Evolutionary conservation across 768 basidiomycete genomes (phyloP).

Genomic region (Infundibulicybe gibba): DNA sequence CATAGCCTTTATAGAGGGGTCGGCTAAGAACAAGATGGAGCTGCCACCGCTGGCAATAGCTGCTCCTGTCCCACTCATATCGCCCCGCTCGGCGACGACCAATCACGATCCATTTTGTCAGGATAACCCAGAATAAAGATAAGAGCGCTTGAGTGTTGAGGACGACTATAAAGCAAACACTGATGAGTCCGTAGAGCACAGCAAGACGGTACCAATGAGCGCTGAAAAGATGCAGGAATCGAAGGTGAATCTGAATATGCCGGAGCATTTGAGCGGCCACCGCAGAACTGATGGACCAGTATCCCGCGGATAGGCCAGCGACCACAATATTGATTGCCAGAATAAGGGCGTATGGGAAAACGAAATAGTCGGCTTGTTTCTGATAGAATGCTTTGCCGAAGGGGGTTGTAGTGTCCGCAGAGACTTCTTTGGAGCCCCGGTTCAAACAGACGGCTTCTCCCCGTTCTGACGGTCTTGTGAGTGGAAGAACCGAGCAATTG

Average conservation of each 20-base stretch:
- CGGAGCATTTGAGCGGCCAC: conserved; percentile 32
- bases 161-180: conserved; percentile 31
- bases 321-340: conserved; percentile 33
- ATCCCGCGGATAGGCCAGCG: conserved; percentile 31
- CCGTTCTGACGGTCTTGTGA: conserved; percentile 17
- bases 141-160: conserved; percentile 33
- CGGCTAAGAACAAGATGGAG: conserved; percentile 36
- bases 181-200: conserved; percentile 35
- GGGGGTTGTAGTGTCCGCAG: conserved; percentile 24
- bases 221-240: conserved; percentile 26
- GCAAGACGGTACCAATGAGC: conserved; percentile 34
- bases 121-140: conserved; percentile 35
- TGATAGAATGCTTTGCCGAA: conserved; percentile 42
- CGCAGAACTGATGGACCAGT: conserved; percentile 39
- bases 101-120: conserved; percentile 40
- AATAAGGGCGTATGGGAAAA: conserved; percentile 34
- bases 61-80: conserved; percentile 43
- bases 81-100: conserved; percentile 33
- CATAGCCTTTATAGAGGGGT: conserved; percentile 36
- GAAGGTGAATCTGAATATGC: conserved; percentile 26
- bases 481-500: not conserved
- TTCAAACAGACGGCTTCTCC: conserved; percentile 36
- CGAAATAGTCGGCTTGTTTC: conserved; percentile 32
- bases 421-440: conserved; percentile 18
- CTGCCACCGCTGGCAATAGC: conserved; percentile 48